Percentiles rank a stretch among this genome's conserved stretches.
Evolutionary conservation across 768 basidiomycete genomes (phyloP).

Genomic region (Rhizopogon salebrosus): DNA sequence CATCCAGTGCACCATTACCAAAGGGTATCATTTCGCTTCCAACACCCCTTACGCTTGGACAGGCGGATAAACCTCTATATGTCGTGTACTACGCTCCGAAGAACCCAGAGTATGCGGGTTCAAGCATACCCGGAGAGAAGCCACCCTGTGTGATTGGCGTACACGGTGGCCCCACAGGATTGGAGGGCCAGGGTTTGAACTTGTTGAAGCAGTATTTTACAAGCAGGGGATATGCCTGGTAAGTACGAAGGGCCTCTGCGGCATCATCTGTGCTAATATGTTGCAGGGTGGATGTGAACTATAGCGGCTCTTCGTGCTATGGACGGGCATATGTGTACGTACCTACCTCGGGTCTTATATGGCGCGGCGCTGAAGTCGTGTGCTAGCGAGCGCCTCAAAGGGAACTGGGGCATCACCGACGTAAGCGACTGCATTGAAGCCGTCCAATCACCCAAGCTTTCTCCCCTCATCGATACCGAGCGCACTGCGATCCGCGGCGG

Average conservation of each 20-base stretch:
- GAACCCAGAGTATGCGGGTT: conserved; percentile 54
- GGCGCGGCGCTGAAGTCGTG: conserved; percentile 53
- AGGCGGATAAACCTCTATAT: conserved; percentile 40
- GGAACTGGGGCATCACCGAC: conserved; percentile 73
- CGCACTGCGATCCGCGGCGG: conserved; percentile 68
- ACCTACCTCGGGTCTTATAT: conserved; percentile 39
- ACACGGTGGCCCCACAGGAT: conserved; percentile 70
- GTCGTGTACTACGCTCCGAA: conserved; percentile 63
- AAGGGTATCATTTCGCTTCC: conserved; percentile 39
- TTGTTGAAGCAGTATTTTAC: conserved; percentile 65
- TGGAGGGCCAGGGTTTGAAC: conserved; percentile 39
- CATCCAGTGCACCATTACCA: background rate
- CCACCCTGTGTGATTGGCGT: conserved; percentile 64
- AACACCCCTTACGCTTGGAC: conserved; percentile 37
- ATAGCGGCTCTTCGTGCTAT: conserved; percentile 71
- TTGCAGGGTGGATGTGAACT: conserved; percentile 59
- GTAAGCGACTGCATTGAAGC: conserved; percentile 59
- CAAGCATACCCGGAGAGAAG: conserved; percentile 39
- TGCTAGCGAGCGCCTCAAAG: conserved; percentile 51
- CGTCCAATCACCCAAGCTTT: conserved; percentile 35
- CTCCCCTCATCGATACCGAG: conserved; percentile 52
- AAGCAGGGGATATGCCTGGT: conserved; percentile 68
- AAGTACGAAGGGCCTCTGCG: background rate
- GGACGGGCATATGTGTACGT: conserved; percentile 59
- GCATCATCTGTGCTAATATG: background rate